These are phyloP conservation scores for Lodderomyces elongisporus DNA, from an alignment of 1,139 yeast species.

Conservation along the genomic window DNA sequence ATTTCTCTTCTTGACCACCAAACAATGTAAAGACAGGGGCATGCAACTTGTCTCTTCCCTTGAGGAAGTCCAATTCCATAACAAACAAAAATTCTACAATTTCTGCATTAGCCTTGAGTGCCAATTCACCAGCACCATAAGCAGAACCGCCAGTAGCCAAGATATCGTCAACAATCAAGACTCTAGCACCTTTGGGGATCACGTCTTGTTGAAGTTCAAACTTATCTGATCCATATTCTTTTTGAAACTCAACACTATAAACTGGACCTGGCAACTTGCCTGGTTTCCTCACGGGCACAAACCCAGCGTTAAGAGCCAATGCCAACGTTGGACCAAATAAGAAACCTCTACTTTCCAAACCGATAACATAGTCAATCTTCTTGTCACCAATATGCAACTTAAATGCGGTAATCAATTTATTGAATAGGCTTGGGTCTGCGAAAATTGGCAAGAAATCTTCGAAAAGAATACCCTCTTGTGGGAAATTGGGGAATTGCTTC, in stretches of 20 bases:
- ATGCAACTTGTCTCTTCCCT: slow-evolving; percentile 83
- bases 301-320: slow-evolving; percentile 80
- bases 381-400: slow-evolving; percentile 62
- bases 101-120: slow-evolving; percentile 58
- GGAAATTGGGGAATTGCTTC: slow-evolving; percentile 89
- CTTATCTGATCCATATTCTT: slow-evolving; percentile 88
- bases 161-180: slow-evolving; percentile 88
- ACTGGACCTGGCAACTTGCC: slow-evolving; percentile 93
- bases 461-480: slow-evolving; percentile 84
- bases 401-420: slow-evolving; percentile 76
- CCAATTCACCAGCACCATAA: slow-evolving; percentile 84
- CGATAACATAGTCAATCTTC: slow-evolving; percentile 84
- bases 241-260: slow-evolving; percentile 66
- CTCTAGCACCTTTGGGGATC: slow-evolving; percentile 74
- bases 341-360: slow-evolving; percentile 95
- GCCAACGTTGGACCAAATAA: slow-evolving; percentile 95
- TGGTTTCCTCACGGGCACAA: slow-evolving; percentile 89
- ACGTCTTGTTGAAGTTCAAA: slow-evolving; percentile 87
- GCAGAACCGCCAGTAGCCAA: slow-evolving; percentile 99
- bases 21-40: slow-evolving; percentile 86
- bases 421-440: slow-evolving; percentile 74
- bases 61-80: slow-evolving; percentile 90
- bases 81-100: slow-evolving; percentile 80
- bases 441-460: slow-evolving; percentile 96
- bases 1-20: slow-evolving; percentile 68